Conservation (phyloP, 2,329 filamentous ascomycete species). For the Nigrospora osmanthi region DNA sequence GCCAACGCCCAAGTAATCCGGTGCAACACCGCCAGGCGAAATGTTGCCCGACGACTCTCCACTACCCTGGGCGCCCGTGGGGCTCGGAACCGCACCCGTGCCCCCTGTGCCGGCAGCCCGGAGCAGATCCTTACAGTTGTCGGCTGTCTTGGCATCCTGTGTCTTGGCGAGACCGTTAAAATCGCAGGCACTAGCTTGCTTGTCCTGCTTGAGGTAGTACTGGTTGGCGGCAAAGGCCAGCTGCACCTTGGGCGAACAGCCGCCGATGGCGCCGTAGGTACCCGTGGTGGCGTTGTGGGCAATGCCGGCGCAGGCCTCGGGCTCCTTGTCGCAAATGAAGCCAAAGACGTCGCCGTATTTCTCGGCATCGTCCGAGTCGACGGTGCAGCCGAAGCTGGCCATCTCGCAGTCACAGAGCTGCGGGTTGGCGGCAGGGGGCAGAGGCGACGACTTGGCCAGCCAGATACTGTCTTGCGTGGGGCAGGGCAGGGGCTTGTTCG, state of each 20-base stretch:
- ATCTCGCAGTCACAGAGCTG: constrained; percentile 83
- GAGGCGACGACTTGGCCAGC: constrained; percentile 55
- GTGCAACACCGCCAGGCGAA: constrained; percentile 26
- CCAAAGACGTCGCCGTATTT: constrained; percentile 64
- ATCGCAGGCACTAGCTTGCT: constrained; percentile 53
- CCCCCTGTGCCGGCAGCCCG: constrained; percentile 55
- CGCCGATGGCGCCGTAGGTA: constrained; percentile 68
- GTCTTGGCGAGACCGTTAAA: constrained; percentile 60
- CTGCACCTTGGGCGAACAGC: constrained; percentile 65
- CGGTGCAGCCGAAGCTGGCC: constrained; percentile 62
- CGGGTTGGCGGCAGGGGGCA: constrained; percentile 77
- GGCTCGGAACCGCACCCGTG: constrained; percentile 43
- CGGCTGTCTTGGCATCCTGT: constrained; percentile 35
- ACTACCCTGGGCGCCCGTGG: constrained; percentile 29
- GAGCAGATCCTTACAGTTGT: constrained; percentile 51
- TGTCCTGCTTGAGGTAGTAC: constrained; percentile 57
- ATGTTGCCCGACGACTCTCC: constrained; percentile 33
- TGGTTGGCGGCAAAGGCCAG: constrained; percentile 66
- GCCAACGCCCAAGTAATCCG: constrained; percentile 20
- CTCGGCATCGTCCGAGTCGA: constrained; percentile 45
- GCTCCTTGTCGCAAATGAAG: constrained; percentile 57
- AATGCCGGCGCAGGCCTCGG: constrained; percentile 59
- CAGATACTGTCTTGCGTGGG: constrained; percentile 59
- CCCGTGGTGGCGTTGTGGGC: constrained; percentile 57
- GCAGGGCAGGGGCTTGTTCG: constrained; percentile 65